Base-by-base conservation (phyloP, 1,284 basidiomycete species). In the Apiotrichum akiyoshidainum region DNA sequence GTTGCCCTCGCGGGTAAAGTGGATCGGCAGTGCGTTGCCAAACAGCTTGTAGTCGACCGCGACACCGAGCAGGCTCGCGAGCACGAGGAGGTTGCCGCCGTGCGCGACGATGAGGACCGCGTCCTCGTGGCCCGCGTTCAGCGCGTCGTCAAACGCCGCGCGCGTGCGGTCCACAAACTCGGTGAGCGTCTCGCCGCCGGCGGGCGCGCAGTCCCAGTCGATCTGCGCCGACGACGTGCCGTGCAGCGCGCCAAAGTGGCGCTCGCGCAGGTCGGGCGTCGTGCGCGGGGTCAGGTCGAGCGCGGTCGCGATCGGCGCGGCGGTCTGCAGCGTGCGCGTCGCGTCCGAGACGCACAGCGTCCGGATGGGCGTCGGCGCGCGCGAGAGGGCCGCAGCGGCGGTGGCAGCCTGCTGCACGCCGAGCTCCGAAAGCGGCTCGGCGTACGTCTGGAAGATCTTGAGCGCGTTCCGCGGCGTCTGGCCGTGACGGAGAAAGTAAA, bases 71-170 rank as follows among this genome's bases (percentile, higher is more conserved):
- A 47, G 35, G 21, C 39, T 37, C 1, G 46, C 50, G 14, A 59
- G 54, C 19, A 59, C 58, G 13, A 55, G 35, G 5, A 59, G 54
- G 46, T 59, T 59, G 1, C 58, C 58, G 33, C 58, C 58, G 34
- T 59, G 58, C 12, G 58, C 58, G 61, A 60, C 42, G 62, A 68
- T n/a, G 63, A 68, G 22, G 52, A 59, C n/a, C 67, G 73, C 19
- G 47, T 68, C 52, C 22, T 70, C 14, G 64, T 70, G 14, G 44
- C 71, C 17, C 22, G 44, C 41, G 16, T 52, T 45, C 65, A 74
- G 48, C 64, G 69, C n/a, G 40, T 72, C 13, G 26, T 55, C 53
- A 19, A 59, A n/a, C 3, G 44, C 58, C 11, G 44, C 33, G n/a
- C 50, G 49, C 17, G 54, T 52, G 33, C 58, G 58, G 26, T 52